Evolutionary conservation across 2,329 filamentous ascomycete species (phyloP).

Genomic region (Trichoderma hamatum): DNA sequence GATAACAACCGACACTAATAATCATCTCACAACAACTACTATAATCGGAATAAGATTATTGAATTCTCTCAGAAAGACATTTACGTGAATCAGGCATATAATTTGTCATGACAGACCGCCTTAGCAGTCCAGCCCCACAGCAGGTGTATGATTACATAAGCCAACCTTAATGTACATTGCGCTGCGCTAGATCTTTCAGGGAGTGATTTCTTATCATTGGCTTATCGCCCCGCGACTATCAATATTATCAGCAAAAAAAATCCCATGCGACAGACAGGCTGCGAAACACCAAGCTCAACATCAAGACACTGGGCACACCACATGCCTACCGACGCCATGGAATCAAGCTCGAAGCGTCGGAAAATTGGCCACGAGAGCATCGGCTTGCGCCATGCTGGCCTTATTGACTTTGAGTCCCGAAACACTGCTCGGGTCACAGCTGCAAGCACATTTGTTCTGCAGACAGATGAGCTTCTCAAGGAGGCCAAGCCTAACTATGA

Average conservation of each 20-base stretch:
- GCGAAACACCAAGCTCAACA: conserved; percentile 23
- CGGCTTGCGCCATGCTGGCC: conserved; percentile 40
- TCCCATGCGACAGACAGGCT: conserved; percentile 10
- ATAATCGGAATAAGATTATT: too few relatives aligned
- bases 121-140: too few relatives aligned
- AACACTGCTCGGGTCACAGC: conserved; percentile 47
- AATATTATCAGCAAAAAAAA: conserved; percentile 13
- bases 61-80: neutral
- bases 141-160: neutral
- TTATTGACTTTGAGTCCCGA: conserved; percentile 47
- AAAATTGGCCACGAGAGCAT: conserved; percentile 49
- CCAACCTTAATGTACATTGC: neutral
- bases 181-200: neutral
- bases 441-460: conserved; percentile 59
- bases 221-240: conserved; percentile 35
- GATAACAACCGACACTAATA: neutral
- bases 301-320: neutral
- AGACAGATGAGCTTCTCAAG: conserved; percentile 62
- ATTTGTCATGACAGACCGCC: neutral
- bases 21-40: neutral
- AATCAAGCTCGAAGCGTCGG: conserved; percentile 52
- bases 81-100: neutral
- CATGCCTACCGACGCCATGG: conserved; percentile 42
- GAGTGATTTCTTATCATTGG: conserved; percentile 10
- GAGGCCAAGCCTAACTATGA: conserved; percentile 58